phyloP scores from a whole-genome alignment of 2,329 filamentous ascomycete species.

The Paradendryphiella salina region DNA sequence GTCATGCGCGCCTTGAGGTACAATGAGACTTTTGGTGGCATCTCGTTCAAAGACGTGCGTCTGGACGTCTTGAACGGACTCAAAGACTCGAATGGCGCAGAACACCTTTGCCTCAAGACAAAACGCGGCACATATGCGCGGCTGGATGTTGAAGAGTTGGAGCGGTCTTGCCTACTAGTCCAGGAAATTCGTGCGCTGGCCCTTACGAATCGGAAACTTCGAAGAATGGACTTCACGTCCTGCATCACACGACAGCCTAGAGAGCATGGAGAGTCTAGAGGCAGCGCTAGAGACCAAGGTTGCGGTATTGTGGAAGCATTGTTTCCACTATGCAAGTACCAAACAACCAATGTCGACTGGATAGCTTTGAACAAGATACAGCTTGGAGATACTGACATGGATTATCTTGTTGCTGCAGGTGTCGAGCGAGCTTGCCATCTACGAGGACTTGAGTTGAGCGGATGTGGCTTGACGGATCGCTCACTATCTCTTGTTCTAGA shows the following conservation, averaged over 20 bases:
- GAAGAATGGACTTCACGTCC: constrained; percentile 67
- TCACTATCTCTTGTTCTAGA: constrained; percentile 66
- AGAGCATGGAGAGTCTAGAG: constrained; percentile 46
- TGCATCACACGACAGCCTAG: constrained; percentile 60
- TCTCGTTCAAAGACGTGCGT: constrained; percentile 67
- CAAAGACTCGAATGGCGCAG: constrained; percentile 62
- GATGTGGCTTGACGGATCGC: constrained; percentile 63
- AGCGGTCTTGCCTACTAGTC: constrained; percentile 62
- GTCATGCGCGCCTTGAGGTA: constrained; percentile 71
- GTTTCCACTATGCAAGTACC: constrained; percentile 67
- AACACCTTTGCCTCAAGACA: constrained; percentile 64
- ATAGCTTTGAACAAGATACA: constrained; percentile 69
- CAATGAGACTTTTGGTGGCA: constrained; percentile 68
- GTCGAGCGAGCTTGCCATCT: constrained; percentile 67
- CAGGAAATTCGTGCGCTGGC: constrained; percentile 71
- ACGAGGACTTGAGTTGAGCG: constrained; percentile 67
- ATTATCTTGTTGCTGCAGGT: constrained; percentile 68
- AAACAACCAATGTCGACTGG: constrained; percentile 72
- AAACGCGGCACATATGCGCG: constrained; percentile 60
- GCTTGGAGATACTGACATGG: constrained; percentile 71
- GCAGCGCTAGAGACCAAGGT: constrained; percentile 61
- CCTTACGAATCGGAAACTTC: constrained; percentile 65
- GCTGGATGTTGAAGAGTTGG: constrained; percentile 58
- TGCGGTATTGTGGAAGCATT: constrained; percentile 72
- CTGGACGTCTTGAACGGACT: constrained; percentile 67